phyloP scores from a whole-genome alignment of 768 basidiomycete genomes.

The Rhizopogon sp. region DNA sequence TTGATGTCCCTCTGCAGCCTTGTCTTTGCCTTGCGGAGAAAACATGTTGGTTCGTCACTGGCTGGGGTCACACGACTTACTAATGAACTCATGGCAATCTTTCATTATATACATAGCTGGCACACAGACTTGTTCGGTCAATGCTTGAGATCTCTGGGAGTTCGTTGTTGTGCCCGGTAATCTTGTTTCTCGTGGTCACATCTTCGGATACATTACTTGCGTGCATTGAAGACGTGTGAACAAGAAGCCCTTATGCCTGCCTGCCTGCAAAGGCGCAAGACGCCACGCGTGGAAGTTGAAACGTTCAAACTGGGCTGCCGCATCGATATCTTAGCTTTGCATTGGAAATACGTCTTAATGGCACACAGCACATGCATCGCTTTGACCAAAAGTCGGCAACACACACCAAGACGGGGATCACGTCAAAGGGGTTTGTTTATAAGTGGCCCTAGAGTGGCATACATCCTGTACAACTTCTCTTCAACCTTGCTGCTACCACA shows the following conservation, averaged over 20 bases:
- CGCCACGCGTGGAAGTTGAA: background rate
- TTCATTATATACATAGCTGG: background rate
- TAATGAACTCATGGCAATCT: background rate
- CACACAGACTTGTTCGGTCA: background rate
- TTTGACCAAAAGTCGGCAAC: background rate
- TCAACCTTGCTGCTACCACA: background rate
- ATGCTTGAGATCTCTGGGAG: background rate
- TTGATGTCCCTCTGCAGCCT: background rate
- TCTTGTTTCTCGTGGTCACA: background rate
- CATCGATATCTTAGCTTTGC: background rate
- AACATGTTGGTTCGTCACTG: background rate
- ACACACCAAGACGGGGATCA: background rate
- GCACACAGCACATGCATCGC: constrained; percentile 3
- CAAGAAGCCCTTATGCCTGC: background rate
- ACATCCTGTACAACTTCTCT: background rate
- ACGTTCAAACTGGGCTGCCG: background rate
- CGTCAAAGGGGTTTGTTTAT: constrained; percentile 2
- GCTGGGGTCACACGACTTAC: background rate
- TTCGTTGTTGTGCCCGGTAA: background rate
- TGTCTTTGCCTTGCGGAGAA: background rate
- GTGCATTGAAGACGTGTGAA: background rate
- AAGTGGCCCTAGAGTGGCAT: background rate
- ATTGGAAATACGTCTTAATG: background rate
- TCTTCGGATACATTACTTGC: background rate
- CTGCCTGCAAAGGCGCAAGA: background rate